Evolutionary conservation across 192 early-diverging fungal species (phyloP).

Genomic region (Chytriomyces sp.): DNA sequence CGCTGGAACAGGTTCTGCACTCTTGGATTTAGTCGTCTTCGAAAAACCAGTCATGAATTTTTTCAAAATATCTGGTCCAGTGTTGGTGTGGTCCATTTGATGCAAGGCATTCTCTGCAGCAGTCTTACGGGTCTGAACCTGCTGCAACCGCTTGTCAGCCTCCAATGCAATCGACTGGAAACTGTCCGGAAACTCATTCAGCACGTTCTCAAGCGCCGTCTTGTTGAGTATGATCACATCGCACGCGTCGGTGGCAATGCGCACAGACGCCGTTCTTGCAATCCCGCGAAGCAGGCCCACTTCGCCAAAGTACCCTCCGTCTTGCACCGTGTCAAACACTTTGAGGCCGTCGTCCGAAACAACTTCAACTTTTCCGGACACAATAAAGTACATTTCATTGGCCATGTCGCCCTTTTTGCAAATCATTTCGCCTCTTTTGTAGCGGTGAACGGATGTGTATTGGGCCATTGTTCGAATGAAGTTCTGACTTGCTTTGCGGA

Average conservation of each 20-base stretch:
- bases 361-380: constrained; percentile 55
- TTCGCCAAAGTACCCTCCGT: constrained; percentile 65
- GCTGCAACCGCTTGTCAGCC: constrained; percentile 49
- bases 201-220: constrained; percentile 47
- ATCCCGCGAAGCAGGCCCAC: constrained; percentile 53
- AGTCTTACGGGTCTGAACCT: constrained; percentile 41
- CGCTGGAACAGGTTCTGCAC: not conserved
- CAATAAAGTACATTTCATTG: constrained; percentile 60
- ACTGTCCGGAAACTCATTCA: constrained; percentile 55
- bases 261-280: constrained; percentile 52
- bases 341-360: constrained; percentile 53
- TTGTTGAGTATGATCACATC: constrained; percentile 50
- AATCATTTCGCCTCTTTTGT: constrained; percentile 45
- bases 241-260: constrained; percentile 42
- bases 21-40: constrained; percentile 5
- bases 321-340: constrained; percentile 54
- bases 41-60: constrained; percentile 27
- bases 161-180: constrained; percentile 56
- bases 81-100: constrained; percentile 1
- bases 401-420: constrained; percentile 55
- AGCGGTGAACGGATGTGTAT: constrained; percentile 45
- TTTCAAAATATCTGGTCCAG: constrained; percentile 14
- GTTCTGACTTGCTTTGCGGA: constrained; percentile 48
- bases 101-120: constrained; percentile 24
- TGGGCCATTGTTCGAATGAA: constrained; percentile 53